Conservation (phyloP, 805 yeast species). For the Sungouiella thailandica region DNA sequence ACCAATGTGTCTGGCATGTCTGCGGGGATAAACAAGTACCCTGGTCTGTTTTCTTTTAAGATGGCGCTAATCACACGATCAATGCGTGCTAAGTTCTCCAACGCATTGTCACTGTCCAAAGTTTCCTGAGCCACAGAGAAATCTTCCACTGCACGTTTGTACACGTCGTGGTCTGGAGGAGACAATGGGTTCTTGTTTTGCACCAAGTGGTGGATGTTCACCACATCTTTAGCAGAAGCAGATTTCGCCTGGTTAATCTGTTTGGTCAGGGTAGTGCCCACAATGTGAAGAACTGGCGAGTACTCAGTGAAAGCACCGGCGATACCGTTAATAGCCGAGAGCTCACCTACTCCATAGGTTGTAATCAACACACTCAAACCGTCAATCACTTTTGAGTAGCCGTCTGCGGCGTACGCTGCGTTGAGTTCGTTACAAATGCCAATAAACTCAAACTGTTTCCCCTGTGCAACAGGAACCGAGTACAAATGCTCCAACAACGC, state of each 20-base stretch:
- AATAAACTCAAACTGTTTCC: slow-evolving; percentile 54
- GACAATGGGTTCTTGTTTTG: slow-evolving; percentile 44
- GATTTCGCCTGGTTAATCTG: slow-evolving; percentile 19
- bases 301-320: slow-evolving; percentile 81
- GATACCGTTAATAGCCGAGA: slow-evolving; percentile 77
- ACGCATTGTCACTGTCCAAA: slow-evolving; percentile 19
- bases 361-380: slow-evolving; percentile 56
- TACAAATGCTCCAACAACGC: slow-evolving; percentile 65
- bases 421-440: slow-evolving; percentile 88
- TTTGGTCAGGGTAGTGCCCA: slow-evolving; percentile 51
- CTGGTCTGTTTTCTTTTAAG: slow-evolving; percentile 64
- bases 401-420: slow-evolving; percentile 88
- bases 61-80: slow-evolving; percentile 62
- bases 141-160: slow-evolving; percentile 57
- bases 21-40: slow-evolving; percentile 72
- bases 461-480: slow-evolving; percentile 28
- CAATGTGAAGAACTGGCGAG: slow-evolving; percentile 77
- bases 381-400: slow-evolving; percentile 66
- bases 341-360: slow-evolving; percentile 88
- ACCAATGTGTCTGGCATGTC: slow-evolving; percentile 50
- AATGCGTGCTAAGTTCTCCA: slow-evolving; percentile 45
- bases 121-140: slow-evolving; percentile 47
- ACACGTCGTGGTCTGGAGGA: slow-evolving; percentile 62
- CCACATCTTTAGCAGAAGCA: slow-evolving; percentile 8
- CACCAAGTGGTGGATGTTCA: slow-evolving; percentile 54